Percentiles rank a stretch among this genome's conserved stretches.
phyloP scores from a whole-genome alignment of 2,329 filamentous ascomycete genomes.

The Alternaria novae-zelandiae region DNA sequence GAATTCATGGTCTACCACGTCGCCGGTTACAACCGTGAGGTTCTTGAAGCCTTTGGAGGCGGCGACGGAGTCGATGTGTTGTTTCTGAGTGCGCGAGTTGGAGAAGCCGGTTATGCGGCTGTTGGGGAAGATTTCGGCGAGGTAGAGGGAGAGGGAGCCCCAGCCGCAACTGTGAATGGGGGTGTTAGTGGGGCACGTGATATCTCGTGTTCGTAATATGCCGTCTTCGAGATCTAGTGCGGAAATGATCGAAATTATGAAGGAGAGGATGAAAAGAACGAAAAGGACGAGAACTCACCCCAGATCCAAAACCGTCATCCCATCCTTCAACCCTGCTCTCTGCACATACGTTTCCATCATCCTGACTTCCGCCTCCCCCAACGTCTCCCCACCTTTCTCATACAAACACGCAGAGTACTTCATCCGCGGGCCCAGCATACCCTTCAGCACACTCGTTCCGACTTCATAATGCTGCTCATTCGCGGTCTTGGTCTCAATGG shows the following conservation, averaged over 20 bases:
- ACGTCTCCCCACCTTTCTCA: constrained; percentile 60
- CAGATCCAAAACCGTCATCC: constrained; percentile 67
- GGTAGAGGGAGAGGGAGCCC: constrained; percentile 70
- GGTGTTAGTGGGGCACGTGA: constrained; percentile 11
- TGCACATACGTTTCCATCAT: constrained; percentile 71
- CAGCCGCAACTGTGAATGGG: constrained; percentile 64
- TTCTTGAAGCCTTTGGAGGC: constrained; percentile 64
- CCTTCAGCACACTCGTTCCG: constrained; percentile 67
- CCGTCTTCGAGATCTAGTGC: not conserved
- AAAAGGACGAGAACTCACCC: constrained; percentile 53
- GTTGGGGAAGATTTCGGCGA: constrained; percentile 69
- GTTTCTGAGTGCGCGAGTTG: constrained; percentile 72
- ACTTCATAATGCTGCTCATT: constrained; percentile 78
- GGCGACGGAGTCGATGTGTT: constrained; percentile 68
- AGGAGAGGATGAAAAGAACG: constrained; percentile 8
- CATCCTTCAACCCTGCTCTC: constrained; percentile 64
- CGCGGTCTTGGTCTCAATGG: constrained; percentile 69
- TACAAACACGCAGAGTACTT: constrained; percentile 76
- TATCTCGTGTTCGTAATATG: not conserved
- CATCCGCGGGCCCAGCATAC: constrained; percentile 71
- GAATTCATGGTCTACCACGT: constrained; percentile 72
- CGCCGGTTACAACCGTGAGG: constrained; percentile 68
- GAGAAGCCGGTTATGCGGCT: constrained; percentile 70
- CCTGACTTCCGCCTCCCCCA: constrained; percentile 69
- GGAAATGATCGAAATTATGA: not conserved